Percentiles rank a stretch among this genome's conserved stretches.
These are phyloP conservation scores for Eucalyptus sp. DNA, from an alignment of 345 rosid genomes.

Conservation along the genomic window DNA sequence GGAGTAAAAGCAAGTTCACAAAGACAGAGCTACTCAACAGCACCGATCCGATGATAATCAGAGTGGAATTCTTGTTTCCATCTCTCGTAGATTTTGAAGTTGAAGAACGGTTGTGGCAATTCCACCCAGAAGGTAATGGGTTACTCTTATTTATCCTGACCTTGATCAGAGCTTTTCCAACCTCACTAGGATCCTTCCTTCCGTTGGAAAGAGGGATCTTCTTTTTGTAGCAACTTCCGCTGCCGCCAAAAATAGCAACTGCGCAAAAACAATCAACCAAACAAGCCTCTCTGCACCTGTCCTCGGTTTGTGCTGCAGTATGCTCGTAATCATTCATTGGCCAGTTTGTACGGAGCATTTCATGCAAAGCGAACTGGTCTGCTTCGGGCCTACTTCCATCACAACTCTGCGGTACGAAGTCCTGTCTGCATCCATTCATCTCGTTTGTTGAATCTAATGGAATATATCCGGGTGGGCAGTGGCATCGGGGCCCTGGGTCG, in stretches of 20 bases:
- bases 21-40: not conserved
- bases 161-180: conserved; percentile 16
- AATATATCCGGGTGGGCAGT: no score
- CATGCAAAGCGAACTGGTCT: no score
- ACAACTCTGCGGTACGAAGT: no score
- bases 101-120: no score
- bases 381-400: no score
- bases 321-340: no score
- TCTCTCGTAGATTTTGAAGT: not conserved
- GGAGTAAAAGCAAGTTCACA: not conserved
- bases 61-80: not conserved
- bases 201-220: conserved; percentile 15
- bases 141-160: conserved; percentile 3
- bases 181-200: not conserved
- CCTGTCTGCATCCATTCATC: no score
- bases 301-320: not conserved
- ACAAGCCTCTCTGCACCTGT: conserved; percentile 11
- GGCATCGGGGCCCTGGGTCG: no score
- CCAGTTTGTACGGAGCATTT: no score
- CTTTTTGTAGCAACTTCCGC: conserved; percentile 28
- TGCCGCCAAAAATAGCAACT: conserved; percentile 6
- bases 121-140: no score
- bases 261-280: conserved; percentile 44
- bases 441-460: no score
- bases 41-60: not conserved